These are phyloP conservation scores for Saccharomyces cerevisiae DNA, from an alignment of 805 yeast genomes.

Conservation along the genomic window DNA sequence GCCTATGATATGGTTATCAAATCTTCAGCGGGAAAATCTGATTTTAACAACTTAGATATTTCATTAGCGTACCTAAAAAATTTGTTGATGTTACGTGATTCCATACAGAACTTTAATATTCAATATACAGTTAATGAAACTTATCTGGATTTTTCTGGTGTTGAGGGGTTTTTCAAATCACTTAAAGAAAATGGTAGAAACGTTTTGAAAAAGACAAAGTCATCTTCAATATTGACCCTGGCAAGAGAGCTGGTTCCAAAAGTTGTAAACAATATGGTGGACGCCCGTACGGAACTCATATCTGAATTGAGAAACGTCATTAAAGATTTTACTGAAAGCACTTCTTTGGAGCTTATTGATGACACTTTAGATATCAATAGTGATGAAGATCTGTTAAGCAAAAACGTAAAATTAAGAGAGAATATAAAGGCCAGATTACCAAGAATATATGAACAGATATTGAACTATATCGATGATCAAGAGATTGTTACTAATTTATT, in stretches of 20 bases:
- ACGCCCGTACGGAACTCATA: conserved; percentile 66
- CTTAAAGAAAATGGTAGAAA: conserved; percentile 22
- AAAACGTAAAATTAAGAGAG: conserved; percentile 37
- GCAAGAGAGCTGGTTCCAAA: conserved; percentile 68
- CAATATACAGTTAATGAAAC: conserved; percentile 66
- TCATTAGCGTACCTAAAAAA: conserved; percentile 65
- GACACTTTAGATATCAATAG: conserved; percentile 35
- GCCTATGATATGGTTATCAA: conserved; percentile 41
- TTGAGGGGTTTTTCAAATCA: conserved; percentile 43
- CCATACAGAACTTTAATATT: conserved; percentile 69
- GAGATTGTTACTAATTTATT: conserved; percentile 44
- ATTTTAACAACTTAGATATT: conserved; percentile 36
- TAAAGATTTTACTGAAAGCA: conserved; percentile 55
- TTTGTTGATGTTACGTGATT: conserved; percentile 59
- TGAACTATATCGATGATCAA: conserved; percentile 47
- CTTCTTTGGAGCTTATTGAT: conserved; percentile 40
- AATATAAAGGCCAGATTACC: conserved; percentile 50
- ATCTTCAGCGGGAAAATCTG: conserved; percentile 36
- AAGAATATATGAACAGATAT: conserved; percentile 43
- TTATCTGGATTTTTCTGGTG: conserved; percentile 73
- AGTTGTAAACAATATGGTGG: conserved; percentile 74
- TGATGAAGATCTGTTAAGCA: conserved; percentile 13
- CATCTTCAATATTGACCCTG: conserved; percentile 35
- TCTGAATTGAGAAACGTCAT: conserved; percentile 64
- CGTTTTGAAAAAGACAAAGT: conserved; percentile 3